These are phyloP conservation scores for Leishmania tarentolae DNA, from an alignment of 208 protist species.

Conservation along the genomic window DNA sequence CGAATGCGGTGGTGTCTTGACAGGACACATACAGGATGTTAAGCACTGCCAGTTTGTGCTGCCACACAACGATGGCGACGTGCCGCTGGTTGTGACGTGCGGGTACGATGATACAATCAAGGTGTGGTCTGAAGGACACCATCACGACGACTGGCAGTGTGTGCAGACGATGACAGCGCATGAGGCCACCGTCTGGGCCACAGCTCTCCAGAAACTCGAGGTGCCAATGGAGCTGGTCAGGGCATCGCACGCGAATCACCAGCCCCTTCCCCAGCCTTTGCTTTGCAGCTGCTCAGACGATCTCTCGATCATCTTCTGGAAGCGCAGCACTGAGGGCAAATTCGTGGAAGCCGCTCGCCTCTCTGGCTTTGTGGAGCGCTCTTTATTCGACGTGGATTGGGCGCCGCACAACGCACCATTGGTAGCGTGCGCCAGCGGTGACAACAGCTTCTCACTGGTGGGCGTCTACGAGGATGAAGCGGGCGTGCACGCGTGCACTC, in stretches of 20 bases:
- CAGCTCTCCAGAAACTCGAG: slow-evolving; percentile 68
- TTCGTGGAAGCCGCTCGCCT: slow-evolving; percentile 42
- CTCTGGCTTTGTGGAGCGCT: slow-evolving; percentile 62
- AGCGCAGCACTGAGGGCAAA: slow-evolving; percentile 36
- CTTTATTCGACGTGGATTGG: slow-evolving; percentile 82
- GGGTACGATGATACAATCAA: slow-evolving; percentile 88
- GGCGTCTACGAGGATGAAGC: slow-evolving; percentile 42
- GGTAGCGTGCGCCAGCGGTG: slow-evolving; percentile 80
- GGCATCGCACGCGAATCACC: slow-evolving; percentile 17
- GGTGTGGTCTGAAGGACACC: slow-evolving; percentile 67
- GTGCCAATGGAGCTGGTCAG: slow-evolving; percentile 43
- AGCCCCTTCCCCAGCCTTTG: slow-evolving; percentile 42
- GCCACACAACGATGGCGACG: slow-evolving; percentile 51
- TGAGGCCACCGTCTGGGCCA: slow-evolving; percentile 85
- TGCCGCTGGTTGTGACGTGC: slow-evolving; percentile 70
- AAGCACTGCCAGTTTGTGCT: slow-evolving; percentile 87
- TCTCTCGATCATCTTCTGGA: slow-evolving; percentile 66
- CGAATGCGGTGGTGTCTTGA: slow-evolving; percentile 88
- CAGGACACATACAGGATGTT: slow-evolving; percentile 91
- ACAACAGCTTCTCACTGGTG: slow-evolving; percentile 83
- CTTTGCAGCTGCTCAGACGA: slow-evolving; percentile 85
- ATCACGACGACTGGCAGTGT: slow-evolving; percentile 92
- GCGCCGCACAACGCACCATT: slow-evolving; percentile 42
- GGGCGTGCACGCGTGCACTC: slow-evolving; percentile 38
- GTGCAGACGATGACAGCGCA: slow-evolving; percentile 70